These are phyloP conservation scores for Boletus fagicola DNA, from an alignment of 768 basidiomycete genomes.

Conservation along the genomic window DNA sequence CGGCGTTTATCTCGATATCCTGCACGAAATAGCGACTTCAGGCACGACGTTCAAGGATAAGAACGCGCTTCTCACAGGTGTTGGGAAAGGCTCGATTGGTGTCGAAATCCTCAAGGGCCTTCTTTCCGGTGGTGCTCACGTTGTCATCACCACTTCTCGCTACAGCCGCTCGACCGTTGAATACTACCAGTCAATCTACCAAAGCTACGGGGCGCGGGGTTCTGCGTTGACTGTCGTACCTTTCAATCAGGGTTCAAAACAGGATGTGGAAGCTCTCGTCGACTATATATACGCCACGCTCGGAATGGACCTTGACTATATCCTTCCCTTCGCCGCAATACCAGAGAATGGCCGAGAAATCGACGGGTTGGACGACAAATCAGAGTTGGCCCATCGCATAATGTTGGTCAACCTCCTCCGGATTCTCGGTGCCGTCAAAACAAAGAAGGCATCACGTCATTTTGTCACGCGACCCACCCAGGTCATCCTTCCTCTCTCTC, in stretches of 20 bases:
- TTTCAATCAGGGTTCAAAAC: conserved; percentile 98
- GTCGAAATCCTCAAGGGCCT: conserved; percentile 97
- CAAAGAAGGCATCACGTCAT: conserved; percentile 94
- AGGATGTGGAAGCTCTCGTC: conserved; percentile 96
- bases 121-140: conserved; percentile 92
- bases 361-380: conserved; percentile 94
- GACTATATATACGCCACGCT: conserved; percentile 97
- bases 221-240: conserved; percentile 98
- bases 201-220: conserved; percentile 89
- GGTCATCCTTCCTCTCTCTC: conserved; percentile 95
- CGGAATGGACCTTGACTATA: conserved; percentile 96
- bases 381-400: conserved; percentile 96
- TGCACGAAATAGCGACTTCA: conserved; percentile 97
- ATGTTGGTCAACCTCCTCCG: conserved; percentile 98
- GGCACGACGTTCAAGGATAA: conserved; percentile 99
- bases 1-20: conserved; percentile 90
- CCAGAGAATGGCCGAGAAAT: conserved; percentile 99
- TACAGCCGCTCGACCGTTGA: conserved; percentile 95
- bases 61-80: conserved; percentile 96
- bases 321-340: conserved; percentile 96
- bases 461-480: conserved; percentile 98
- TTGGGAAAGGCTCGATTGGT: conserved; percentile 97
- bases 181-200: conserved; percentile 98
- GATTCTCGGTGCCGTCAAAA: conserved; percentile 95
- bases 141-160: conserved; percentile 96